Conservation (phyloP, 805 yeast species). For the Ascoidea asiatica region DNA sequence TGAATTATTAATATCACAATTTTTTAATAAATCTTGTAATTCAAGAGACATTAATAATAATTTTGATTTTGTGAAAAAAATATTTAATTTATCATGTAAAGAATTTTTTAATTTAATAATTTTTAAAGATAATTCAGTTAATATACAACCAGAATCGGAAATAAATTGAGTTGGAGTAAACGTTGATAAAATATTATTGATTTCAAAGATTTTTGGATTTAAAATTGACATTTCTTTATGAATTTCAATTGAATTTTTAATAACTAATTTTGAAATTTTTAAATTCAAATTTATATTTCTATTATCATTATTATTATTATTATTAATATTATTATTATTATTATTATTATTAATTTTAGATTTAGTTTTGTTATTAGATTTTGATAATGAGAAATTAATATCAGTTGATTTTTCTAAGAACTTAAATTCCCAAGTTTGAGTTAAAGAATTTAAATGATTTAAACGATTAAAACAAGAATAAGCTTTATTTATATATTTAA, state of each 20-base stretch:
- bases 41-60: conserved; percentile 42
- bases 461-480: conserved; percentile 3
- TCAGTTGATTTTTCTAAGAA: conserved; percentile 7
- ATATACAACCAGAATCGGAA: conserved; percentile 43
- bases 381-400: background rate
- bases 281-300: conserved; percentile 20
- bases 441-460: background rate
- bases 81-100: conserved; percentile 32
- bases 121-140: conserved; percentile 35
- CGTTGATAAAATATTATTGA: conserved; percentile 26
- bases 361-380: background rate
- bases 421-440: conserved; percentile 9
- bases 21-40: conserved; percentile 23
- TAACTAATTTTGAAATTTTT: conserved; percentile 32
- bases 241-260: conserved; percentile 31
- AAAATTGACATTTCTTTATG: conserved; percentile 27
- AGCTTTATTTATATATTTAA: conserved; percentile 10
- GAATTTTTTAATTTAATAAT: conserved; percentile 33
- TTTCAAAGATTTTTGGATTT: conserved; percentile 30
- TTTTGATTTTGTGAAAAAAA: conserved; percentile 42
- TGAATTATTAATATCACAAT: conserved; percentile 4
- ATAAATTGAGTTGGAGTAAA: conserved; percentile 33
- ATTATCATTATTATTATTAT: background rate
- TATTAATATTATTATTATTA: background rate
- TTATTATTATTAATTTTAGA: background rate